phyloP scores from a whole-genome alignment of 495 filamentous ascomycete genomes.

The Zalerion maritima region DNA sequence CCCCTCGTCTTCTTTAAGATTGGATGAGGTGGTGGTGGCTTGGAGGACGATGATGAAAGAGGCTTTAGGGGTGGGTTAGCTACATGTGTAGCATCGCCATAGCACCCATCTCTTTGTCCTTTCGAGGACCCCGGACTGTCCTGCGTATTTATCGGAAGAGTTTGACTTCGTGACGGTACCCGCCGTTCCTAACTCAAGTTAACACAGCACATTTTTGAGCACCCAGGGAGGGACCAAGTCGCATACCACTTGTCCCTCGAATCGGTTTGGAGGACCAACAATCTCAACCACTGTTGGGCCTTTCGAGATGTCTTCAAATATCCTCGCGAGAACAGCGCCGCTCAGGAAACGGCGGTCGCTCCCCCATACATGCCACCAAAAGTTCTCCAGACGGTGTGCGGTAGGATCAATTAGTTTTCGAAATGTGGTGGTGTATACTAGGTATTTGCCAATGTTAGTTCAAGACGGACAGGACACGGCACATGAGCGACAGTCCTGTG shows the following conservation, averaged over 20 bases:
- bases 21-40: constrained; percentile 25
- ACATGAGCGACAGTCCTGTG: constrained; percentile 3
- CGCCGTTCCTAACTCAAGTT: constrained; percentile 2
- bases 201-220: not conserved
- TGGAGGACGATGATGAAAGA: constrained; percentile 15
- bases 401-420: constrained; percentile 35
- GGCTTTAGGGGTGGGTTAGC: constrained; percentile 6
- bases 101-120: constrained; percentile 8
- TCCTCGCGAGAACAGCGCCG: constrained; percentile 27
- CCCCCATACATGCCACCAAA: constrained; percentile 43
- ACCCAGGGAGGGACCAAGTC: not conserved
- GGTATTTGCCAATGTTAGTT: constrained; percentile 5
- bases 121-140: too few relatives aligned
- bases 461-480: constrained; percentile 2
- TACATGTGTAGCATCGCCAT: constrained; percentile 2
- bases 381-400: constrained; percentile 37
- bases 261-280: constrained; percentile 25
- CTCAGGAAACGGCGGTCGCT: constrained; percentile 30
- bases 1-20: constrained; percentile 39
- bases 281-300: constrained; percentile 34
- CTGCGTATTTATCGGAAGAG: too few relatives aligned
- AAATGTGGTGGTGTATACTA: constrained; percentile 38
- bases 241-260: constrained; percentile 26
- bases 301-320: constrained; percentile 34
- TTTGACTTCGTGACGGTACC: constrained; percentile 4